Evolutionary conservation across 306 rosid species (phyloP).

Genomic region (Acacia melanoxylon): DNA sequence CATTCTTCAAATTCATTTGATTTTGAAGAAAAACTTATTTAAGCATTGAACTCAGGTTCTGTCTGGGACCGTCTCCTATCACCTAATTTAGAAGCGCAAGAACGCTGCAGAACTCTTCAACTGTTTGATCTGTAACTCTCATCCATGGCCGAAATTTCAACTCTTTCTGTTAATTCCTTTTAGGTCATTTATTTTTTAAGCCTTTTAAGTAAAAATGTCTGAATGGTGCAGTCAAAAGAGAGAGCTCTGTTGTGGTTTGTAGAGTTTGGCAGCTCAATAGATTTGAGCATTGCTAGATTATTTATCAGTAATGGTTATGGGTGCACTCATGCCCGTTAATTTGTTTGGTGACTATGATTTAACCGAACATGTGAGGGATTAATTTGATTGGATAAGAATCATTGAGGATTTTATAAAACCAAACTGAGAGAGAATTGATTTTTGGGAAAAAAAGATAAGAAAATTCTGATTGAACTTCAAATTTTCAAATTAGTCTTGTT

Average conservation of each 20-base stretch:
- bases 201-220: neutral
- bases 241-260: neutral
- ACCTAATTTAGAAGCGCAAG: constrained; percentile 21
- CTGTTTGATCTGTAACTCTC: neutral
- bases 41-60: constrained; percentile 13
- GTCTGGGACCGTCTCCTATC: constrained; percentile 10
- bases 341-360: neutral
- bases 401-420: neutral
- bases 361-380: neutral
- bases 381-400: neutral
- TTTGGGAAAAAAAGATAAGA: neutral
- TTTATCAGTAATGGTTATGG: too few species aligned
- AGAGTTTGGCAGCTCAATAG: neutral
- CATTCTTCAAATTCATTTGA: constrained; percentile 58
- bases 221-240: neutral
- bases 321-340: neutral
- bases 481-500: too few species aligned
- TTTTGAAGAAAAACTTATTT: constrained; percentile 54
- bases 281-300: neutral
- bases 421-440: neutral
- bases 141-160: constrained; percentile 5
- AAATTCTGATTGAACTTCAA: too few species aligned
- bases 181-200: neutral
- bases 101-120: constrained; percentile 26
- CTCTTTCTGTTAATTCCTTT: neutral